Base-by-base conservation (phyloP, 2,329 filamentous ascomycete genomes). In the Dactylellina drechsleri region DNA sequence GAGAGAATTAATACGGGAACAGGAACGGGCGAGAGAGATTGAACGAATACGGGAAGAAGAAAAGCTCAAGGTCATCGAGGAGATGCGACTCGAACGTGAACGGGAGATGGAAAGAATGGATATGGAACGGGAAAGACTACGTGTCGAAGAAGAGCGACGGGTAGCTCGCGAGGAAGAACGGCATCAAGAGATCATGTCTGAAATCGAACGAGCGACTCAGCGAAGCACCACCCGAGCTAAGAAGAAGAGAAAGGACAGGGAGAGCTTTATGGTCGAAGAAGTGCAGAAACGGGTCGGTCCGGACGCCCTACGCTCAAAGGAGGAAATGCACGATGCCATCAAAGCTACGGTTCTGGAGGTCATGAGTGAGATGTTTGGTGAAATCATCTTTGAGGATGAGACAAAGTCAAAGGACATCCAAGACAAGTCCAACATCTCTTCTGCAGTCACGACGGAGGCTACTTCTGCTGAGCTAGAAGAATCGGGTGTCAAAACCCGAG, bases 31-130 rank as follows among this genome's bases (percentile, higher is more conserved):
- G 26, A 60, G 64, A 23, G 60, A 77, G 40, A 66, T 71, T n/a
- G 76, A 77, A 43, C 57, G 71, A 5, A 76, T 71, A 59, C 47
- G 66, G 20, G 70, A 79, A 45, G 49, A 77, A 43, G 60, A 78
- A 47, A 61, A 56, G 18, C 66, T 59, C 68, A 76, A 61, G 45
- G 77, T 57, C 43, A 78, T 70, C 41, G 72, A 70, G 13, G 70
- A 78, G 50, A 59, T 66, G 40, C 59, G 77, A n/a, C 20, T 59
- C 8, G 66, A 70, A 43, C 61, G 57, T 15, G 68, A 74, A 53
- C 61, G 61, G n/a, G 68, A 74, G n/a, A 50, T 64, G 15, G 68
- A 73, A 45, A 58, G 68, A 16, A 40, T 68, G 8, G 71, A 75
- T 20, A 15, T 60, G 20, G 71, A 75, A 16, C 71, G 71, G 16